A percentile compares a stretch with the other conserved stretches of the same genome.
These are phyloP conservation scores for Coprinellus aureogranulatus DNA, from an alignment of 768 basidiomycete genomes.

Conservation along the genomic window DNA sequence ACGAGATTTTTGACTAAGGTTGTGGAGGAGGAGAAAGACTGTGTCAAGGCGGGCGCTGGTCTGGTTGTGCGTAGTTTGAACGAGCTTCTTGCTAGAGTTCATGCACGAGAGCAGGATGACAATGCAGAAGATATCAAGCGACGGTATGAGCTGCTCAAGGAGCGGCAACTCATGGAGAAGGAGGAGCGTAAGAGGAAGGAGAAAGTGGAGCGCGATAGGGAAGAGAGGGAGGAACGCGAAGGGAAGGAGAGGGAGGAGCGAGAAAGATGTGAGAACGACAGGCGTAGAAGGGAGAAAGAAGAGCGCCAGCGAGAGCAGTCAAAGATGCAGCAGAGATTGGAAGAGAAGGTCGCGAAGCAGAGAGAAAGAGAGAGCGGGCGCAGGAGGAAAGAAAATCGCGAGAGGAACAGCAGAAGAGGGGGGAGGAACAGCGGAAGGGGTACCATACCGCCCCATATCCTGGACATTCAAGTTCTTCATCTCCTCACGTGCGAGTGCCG, in stretches of 20 bases:
- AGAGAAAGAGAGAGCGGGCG: no score
- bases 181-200: slow-evolving; percentile 15
- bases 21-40: slow-evolving; percentile 58
- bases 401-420: slow-evolving; percentile 12
- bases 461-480: slow-evolving; percentile 17
- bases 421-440: slow-evolving; percentile 11
- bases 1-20: slow-evolving; percentile 65
- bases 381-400: slow-evolving; percentile 15
- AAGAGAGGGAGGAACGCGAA: slow-evolving; percentile 5
- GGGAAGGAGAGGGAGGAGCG: slow-evolving; percentile 12
- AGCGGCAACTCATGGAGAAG: slow-evolving; percentile 13
- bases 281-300: no score
- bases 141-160: slow-evolving; percentile 10
- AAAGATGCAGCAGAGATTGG: slow-evolving; percentile 15
- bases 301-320: slow-evolving; percentile 16
- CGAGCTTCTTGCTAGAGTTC: slow-evolving; percentile 55
- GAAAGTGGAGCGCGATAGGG: slow-evolving; percentile 15
- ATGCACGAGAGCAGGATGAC: background rate
- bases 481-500: slow-evolving; percentile 26
- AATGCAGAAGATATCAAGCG: slow-evolving; percentile 5
- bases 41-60: slow-evolving; percentile 69
- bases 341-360: no score
- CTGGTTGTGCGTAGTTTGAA: slow-evolving; percentile 68
- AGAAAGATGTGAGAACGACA: slow-evolving; percentile 10
- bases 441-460: slow-evolving; percentile 16